Evolutionary conservation across 257 asterid genomes (phyloP).

Genomic region (Solanum boliviense): DNA sequence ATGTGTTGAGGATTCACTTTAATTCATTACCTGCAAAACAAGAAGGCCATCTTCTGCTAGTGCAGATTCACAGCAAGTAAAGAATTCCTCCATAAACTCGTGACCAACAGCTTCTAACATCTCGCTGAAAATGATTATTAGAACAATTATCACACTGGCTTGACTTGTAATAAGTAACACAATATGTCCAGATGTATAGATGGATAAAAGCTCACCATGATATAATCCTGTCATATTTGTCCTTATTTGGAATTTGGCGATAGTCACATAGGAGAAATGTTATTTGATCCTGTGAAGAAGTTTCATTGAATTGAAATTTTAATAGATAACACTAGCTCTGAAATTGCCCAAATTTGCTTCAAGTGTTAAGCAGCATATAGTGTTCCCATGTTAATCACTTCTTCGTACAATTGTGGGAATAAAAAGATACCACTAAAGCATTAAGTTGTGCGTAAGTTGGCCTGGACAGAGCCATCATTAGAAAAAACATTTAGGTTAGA

Average conservation of each 20-base stretch:
- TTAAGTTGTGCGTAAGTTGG: too few species aligned
- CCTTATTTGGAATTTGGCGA: conserved; percentile 51
- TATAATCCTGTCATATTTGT: conserved; percentile 68
- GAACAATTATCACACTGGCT: background rate
- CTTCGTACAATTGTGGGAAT: background rate
- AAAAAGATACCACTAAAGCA: too few species aligned
- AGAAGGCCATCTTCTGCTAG: background rate
- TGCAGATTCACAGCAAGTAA: background rate
- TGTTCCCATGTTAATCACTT: background rate
- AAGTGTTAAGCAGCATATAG: background rate
- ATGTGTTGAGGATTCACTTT: conserved; percentile 44
- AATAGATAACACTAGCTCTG: background rate
- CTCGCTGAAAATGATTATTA: background rate
- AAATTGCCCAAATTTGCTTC: background rate
- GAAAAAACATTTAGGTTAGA: background rate
- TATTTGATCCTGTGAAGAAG: conserved; percentile 47
- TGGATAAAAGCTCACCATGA: conserved; percentile 25
- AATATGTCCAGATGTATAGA: background rate
- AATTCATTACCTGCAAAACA: conserved; percentile 17
- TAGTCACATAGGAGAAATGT: conserved; percentile 69
- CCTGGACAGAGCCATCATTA: background rate
- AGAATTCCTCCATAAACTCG: background rate
- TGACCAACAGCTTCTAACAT: background rate
- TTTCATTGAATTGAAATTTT: background rate
- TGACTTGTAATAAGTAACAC: background rate